Conservation (phyloP, 148 eudicot genomes). For the Silene latifolia region DNA sequence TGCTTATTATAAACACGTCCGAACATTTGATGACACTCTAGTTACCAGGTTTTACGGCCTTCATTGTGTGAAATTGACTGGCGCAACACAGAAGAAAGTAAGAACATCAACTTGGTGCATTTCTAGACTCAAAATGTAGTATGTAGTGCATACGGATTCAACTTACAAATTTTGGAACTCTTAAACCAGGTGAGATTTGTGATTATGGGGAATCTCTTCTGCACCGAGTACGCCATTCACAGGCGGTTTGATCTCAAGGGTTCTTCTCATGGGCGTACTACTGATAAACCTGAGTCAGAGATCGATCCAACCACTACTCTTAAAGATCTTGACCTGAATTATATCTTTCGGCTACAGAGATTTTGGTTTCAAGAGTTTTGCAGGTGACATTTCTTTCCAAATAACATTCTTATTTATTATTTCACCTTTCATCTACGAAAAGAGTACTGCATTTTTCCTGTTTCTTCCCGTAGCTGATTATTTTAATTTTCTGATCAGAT, state of each 20-base stretch:
- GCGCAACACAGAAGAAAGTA: slow-evolving; percentile 70
- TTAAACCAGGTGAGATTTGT: slow-evolving; percentile 77
- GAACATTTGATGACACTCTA: slow-evolving; percentile 56
- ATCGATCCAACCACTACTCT: slow-evolving; percentile 83
- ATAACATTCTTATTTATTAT: no score
- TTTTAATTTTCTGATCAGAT: background rate
- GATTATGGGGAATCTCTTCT: slow-evolving; percentile 90
- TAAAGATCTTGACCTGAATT: slow-evolving; percentile 82
- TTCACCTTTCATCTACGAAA: background rate
- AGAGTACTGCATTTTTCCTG: background rate
- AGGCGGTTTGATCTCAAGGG: slow-evolving; percentile 90
- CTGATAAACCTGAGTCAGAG: slow-evolving; percentile 72
- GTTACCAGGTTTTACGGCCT: slow-evolving; percentile 66
- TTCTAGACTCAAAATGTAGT: slow-evolving; percentile 1
- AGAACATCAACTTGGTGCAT: slow-evolving; percentile 3
- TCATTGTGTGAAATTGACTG: slow-evolving; percentile 72
- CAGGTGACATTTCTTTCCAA: slow-evolving; percentile 37
- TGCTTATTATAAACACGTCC: slow-evolving; percentile 66
- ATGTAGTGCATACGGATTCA: background rate
- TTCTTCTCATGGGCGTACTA: slow-evolving; percentile 83
- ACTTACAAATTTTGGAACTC: slow-evolving; percentile 10
- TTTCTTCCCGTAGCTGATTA: background rate
- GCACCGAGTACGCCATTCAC: slow-evolving; percentile 66
- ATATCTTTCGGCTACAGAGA: slow-evolving; percentile 66
- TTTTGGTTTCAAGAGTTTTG: slow-evolving; percentile 81